These are phyloP conservation scores for Bothriochloa decipiens DNA, from an alignment of 176 grass and related monocot species.

Conservation along the genomic window DNA sequence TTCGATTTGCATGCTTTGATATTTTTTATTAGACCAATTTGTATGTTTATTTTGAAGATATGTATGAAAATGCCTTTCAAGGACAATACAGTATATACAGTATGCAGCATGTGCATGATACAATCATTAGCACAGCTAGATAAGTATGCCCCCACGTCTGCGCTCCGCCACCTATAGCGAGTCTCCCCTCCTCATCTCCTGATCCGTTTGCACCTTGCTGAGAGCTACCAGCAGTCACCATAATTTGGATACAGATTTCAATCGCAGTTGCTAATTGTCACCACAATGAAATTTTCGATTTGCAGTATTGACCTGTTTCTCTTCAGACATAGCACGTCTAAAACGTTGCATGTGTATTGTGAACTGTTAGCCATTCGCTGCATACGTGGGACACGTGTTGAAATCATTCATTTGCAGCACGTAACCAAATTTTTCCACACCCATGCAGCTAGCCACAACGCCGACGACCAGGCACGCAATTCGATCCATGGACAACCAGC, in stretches of 20 bases:
- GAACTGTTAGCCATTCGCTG: conserved; percentile 15
- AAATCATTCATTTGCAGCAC: conserved; percentile 28
- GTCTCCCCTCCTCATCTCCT: conserved; percentile 36
- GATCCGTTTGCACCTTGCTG: conserved; percentile 21
- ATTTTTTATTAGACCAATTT: background rate
- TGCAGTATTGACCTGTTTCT: background rate
- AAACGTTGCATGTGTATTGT: conserved; percentile 9
- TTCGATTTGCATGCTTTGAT: background rate
- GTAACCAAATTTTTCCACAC: conserved; percentile 18
- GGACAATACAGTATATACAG: background rate
- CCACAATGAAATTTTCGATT: background rate
- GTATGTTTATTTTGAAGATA: background rate
- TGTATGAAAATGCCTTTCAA: background rate
- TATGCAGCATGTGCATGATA: background rate
- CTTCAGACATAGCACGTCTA: background rate
- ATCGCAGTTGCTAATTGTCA: background rate
- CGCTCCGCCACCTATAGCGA: conserved; percentile 44
- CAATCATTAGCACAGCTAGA: conserved; percentile 16
- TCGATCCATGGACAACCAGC: conserved; percentile 64
- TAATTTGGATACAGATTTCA: background rate
- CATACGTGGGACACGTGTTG: conserved; percentile 15
- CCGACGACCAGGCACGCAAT: background rate
- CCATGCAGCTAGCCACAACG: conserved; percentile 45
- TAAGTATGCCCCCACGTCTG: conserved; percentile 48
- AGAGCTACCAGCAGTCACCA: background rate